Evolutionary conservation across 2,329 filamentous ascomycete species (phyloP).

Genomic region (Hirsutella thompsonii): DNA sequence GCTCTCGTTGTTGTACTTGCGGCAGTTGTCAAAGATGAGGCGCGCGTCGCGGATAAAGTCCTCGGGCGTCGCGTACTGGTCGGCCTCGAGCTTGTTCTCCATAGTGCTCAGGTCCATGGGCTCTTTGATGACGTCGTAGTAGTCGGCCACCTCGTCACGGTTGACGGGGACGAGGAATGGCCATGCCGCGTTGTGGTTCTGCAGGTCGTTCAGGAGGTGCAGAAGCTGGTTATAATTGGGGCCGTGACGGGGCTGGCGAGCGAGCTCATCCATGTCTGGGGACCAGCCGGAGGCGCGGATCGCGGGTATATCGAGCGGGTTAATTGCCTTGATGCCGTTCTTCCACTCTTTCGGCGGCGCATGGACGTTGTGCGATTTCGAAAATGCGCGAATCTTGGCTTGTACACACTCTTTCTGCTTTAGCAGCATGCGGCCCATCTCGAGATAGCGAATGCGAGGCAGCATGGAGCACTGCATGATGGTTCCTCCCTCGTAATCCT

Average conservation of each 20-base stretch:
- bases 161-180: constrained; percentile 91
- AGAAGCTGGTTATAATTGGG: constrained; percentile 93
- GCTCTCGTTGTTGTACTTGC: constrained; percentile 90
- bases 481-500: constrained; percentile 96
- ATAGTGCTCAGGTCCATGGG: constrained; percentile 96
- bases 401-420: constrained; percentile 95
- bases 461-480: constrained; percentile 99
- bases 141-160: constrained; percentile 92
- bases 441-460: constrained; percentile 85
- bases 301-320: constrained; percentile 74
- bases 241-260: constrained; percentile 86
- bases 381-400: constrained; percentile 87
- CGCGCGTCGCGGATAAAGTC: constrained; percentile 85
- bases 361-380: constrained; percentile 79
- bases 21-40: constrained; percentile 88
- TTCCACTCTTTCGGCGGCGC: constrained; percentile 77
- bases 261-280: constrained; percentile 93
- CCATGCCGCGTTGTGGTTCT: constrained; percentile 89
- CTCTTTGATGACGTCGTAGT: constrained; percentile 96
- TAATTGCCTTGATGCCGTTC: constrained; percentile 59
- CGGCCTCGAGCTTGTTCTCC: constrained; percentile 89
- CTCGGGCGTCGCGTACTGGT: constrained; percentile 81
- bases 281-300: constrained; percentile 93
- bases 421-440: constrained; percentile 82
- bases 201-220: constrained; percentile 85